These are phyloP conservation scores for Rhizopogon sp. DNA, from an alignment of 768 basidiomycete species.

Conservation along the genomic window DNA sequence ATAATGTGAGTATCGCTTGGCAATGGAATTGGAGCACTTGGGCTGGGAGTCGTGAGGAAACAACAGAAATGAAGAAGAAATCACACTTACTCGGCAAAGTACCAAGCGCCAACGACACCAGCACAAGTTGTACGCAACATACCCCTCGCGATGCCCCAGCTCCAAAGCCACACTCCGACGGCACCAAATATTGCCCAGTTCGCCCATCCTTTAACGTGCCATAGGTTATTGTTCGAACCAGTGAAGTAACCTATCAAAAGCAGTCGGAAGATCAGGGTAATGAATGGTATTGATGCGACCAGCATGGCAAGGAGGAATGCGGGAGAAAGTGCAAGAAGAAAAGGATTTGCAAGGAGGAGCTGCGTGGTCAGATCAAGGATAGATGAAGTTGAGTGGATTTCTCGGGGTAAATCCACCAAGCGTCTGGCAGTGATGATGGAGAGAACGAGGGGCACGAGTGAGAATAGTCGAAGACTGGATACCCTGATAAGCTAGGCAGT, in stretches of 20 bases:
- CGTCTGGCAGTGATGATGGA: constrained; percentile 69
- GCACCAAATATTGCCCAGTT: constrained; percentile 67
- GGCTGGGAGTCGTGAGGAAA: constrained; percentile 12
- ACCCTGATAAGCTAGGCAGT: constrained; percentile 13
- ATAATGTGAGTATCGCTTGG: constrained; percentile 65
- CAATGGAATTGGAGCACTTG: constrained; percentile 29
- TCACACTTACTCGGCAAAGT: constrained; percentile 58
- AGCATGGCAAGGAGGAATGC: constrained; percentile 62
- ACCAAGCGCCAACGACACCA: constrained; percentile 89
- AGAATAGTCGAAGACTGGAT: constrained; percentile 66
- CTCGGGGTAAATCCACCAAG: constrained; percentile 64
- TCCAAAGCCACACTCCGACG: constrained; percentile 62
- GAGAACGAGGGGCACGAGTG: constrained; percentile 66
- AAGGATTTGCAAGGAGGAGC: constrained; percentile 66
- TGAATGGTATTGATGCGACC: constrained; percentile 70
- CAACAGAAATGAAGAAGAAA: constrained; percentile 2
- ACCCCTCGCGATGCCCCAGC: constrained; percentile 75
- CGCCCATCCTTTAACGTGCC: constrained; percentile 58
- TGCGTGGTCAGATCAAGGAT: constrained; percentile 57
- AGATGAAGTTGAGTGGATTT: constrained; percentile 61
- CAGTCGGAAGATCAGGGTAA: constrained; percentile 73
- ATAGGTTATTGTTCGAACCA: constrained; percentile 40
- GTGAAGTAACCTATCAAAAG: constrained; percentile 62
- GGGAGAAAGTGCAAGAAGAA: constrained; percentile 72
- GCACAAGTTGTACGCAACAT: constrained; percentile 71